Percentiles rank a stretch among this genome's conserved stretches.
phyloP scores from a whole-genome alignment of 768 basidiomycete species.

The Auriscalpium orientale region DNA sequence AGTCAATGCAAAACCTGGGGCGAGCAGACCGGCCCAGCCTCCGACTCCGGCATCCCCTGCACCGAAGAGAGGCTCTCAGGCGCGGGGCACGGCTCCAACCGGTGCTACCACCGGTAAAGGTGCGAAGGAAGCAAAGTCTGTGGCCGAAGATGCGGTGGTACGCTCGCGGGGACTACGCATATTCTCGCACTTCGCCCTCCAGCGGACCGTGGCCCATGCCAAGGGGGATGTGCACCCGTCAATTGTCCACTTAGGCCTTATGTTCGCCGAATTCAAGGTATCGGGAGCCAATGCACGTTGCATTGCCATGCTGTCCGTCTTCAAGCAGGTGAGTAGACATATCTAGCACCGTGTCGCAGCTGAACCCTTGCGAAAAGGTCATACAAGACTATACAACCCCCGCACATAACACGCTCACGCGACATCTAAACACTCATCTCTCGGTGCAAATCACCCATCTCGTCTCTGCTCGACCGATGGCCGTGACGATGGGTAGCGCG shows the following conservation, averaged over 20 bases:
- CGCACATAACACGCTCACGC: constrained; percentile 75
- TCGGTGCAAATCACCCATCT: constrained; percentile 91
- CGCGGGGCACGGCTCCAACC: constrained; percentile 10
- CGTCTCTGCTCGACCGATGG: constrained; percentile 83
- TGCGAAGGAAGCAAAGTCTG: constrained; percentile 13
- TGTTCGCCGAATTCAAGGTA: constrained; percentile 89
- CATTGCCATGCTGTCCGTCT: constrained; percentile 84
- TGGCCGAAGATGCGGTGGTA: constrained; percentile 25
- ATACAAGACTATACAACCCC: constrained; percentile 89
- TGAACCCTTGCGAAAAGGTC: constrained; percentile 43
- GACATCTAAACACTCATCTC: constrained; percentile 87
- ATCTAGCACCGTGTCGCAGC: constrained; percentile 9
- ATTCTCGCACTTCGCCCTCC: constrained; percentile 80
- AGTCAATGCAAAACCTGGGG: background rate
- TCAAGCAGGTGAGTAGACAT: constrained; percentile 67
- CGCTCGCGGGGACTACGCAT: constrained; percentile 66
- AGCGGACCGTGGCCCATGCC: constrained; percentile 42
- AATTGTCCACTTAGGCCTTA: constrained; percentile 77
- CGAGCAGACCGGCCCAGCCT: constrained; percentile 3
- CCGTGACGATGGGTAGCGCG: constrained; percentile 90
- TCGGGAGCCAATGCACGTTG: constrained; percentile 93
- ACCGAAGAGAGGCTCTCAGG: constrained; percentile 2
- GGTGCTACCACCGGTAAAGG: constrained; percentile 5
- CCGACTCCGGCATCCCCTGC: background rate
- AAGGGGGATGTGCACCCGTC: constrained; percentile 91